These are phyloP conservation scores for Diutina rugosa DNA, from an alignment of 1,139 yeast genomes.

Conservation along the genomic window DNA sequence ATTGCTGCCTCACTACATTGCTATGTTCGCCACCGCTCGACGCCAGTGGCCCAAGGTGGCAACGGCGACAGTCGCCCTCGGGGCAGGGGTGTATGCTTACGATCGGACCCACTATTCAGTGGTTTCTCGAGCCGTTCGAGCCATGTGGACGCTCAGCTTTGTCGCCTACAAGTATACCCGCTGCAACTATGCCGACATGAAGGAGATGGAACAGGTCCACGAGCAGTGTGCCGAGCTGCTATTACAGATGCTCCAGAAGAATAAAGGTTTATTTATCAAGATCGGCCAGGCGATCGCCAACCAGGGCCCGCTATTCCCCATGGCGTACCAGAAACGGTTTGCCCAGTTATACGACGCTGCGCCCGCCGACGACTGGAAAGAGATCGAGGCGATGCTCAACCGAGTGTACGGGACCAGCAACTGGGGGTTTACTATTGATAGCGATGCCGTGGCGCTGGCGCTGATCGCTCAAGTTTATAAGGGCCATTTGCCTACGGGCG, in stretches of 20 bases:
- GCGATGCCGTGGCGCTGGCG: conserved; percentile 54
- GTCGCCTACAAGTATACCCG: background rate
- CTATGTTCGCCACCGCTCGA: background rate
- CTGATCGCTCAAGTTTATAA: conserved; percentile 64
- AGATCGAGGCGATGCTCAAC: conserved; percentile 30
- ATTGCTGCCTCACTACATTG: background rate
- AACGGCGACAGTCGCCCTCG: background rate
- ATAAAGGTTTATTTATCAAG: conserved; percentile 66
- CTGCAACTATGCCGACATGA: conserved; percentile 16
- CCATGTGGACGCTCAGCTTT: background rate
- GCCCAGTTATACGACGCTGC: conserved; percentile 55
- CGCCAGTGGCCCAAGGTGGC: background rate
- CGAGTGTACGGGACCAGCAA: conserved; percentile 26
- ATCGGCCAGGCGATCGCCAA: conserved; percentile 68
- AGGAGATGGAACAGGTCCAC: conserved; percentile 38
- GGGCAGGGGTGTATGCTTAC: background rate
- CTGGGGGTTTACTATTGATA: conserved; percentile 20
- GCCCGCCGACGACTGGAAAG: conserved; percentile 51
- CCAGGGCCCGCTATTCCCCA: conserved; percentile 57
- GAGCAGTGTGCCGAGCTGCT: conserved; percentile 46
- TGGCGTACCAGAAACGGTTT: conserved; percentile 43
- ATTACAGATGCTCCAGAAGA: conserved; percentile 35
- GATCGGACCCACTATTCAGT: background rate
- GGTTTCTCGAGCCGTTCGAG: background rate
- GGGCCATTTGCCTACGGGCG: conserved; percentile 31